Evolutionary conservation across 2,329 filamentous ascomycete genomes (phyloP), one percentile per base, ranked within the genome.

Genomic region (Talaromyces rugulosus): DNA sequence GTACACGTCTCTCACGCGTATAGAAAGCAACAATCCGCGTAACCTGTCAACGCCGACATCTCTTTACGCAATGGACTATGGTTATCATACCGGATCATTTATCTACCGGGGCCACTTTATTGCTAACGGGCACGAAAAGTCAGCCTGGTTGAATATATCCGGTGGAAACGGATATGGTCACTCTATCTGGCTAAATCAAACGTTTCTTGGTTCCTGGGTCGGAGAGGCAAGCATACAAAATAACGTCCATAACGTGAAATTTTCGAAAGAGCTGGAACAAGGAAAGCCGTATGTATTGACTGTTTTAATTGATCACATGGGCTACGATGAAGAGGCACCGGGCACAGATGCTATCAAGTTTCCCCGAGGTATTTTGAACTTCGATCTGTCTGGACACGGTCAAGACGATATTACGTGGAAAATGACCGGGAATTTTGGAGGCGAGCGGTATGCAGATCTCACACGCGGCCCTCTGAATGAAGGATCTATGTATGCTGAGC

Each of bases 221-320:
- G 89, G 89, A 14, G 28, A n/a, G 5, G 34, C 23, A 12, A 80
- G 78, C 47, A 4, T 36, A 36, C 34, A 36, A 12, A 36, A 12
- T 36, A 36, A 36, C 2, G 34, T 16, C 16, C 34, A 36, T 36
- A 82, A 83, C 63, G 75, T 4, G 74, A 81, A 1, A 71, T 70
- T 44, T 18, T 30, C 0, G 80, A 81, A 58, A 0, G 75, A 77
- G 8, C 77, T 90, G 3, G 67, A 70, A 0, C 70, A 78, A 0
- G 86, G 83, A 4, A 77, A 80, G 31, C 66, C 73, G 0, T 87
- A 90, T 69, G 80, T 88, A 11, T 72, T 93, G 66, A 92, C 89
- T 0, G 78, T 92, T 1, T 74, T 92, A 0, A 78, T 93, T 16
- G 90, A 93, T 72, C 87, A 88, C 72, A 90, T 87, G 77, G 89